phyloP scores from a whole-genome alignment of 108 stramenopile species.

The Cyclostephanos invisitatus region DNA sequence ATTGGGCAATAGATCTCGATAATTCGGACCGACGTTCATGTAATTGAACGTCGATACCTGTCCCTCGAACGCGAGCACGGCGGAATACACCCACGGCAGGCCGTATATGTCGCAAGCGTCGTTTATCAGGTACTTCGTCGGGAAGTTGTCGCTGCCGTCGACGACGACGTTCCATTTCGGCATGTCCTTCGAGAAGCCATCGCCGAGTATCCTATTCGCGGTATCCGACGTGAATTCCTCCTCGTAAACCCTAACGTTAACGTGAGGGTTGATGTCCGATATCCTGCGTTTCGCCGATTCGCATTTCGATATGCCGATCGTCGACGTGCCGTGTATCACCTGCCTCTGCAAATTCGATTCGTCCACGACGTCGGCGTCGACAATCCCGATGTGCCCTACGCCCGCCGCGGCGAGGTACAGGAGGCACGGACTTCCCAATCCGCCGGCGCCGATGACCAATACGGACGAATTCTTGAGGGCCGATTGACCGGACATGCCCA shows the following conservation, averaged over 20 bases:
- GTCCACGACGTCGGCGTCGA: constrained; percentile 94
- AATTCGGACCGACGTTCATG: constrained; percentile 79
- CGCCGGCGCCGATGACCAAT: constrained; percentile 94
- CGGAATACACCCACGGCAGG: constrained; percentile 90
- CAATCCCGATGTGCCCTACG: constrained; percentile 87
- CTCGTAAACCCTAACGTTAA: constrained; percentile 67
- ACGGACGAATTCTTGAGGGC: constrained; percentile 79
- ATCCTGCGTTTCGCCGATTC: constrained; percentile 75
- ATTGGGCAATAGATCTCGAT: constrained; percentile 87
- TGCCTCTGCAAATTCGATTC: constrained; percentile 95
- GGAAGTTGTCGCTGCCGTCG: constrained; percentile 96
- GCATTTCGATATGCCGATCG: constrained; percentile 82
- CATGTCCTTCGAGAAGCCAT: constrained; percentile 53
- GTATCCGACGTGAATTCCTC: constrained; percentile 82
- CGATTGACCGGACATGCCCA: constrained; percentile 78
- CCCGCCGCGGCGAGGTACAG: constrained; percentile 97
- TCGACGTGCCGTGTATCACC: constrained; percentile 87
- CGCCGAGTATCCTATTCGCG: constrained; percentile 63
- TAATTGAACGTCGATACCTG: constrained; percentile 87
- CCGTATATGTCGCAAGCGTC: constrained; percentile 88
- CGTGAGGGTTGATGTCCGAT: constrained; percentile 82
- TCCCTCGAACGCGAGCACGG: constrained; percentile 94
- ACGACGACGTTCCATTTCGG: constrained; percentile 78
- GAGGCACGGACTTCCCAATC: constrained; percentile 89
- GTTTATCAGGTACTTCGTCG: constrained; percentile 94